phyloP scores from a whole-genome alignment of 2,329 filamentous ascomycete genomes.

The Aspergillus tanneri region DNA sequence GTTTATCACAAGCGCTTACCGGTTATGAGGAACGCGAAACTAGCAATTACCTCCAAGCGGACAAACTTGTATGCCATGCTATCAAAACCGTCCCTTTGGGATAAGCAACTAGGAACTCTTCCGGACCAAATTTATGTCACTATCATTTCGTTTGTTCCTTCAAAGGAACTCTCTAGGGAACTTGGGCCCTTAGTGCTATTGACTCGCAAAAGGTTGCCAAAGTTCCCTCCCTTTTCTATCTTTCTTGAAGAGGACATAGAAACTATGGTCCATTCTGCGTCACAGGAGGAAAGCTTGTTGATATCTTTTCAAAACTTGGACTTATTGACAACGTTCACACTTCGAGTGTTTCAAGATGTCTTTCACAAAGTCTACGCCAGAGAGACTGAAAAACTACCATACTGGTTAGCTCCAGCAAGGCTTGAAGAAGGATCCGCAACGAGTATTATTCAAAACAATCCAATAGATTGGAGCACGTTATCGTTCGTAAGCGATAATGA shows the following conservation, averaged over 20 bases:
- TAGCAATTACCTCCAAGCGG: constrained; percentile 79
- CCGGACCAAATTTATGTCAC: constrained; percentile 61
- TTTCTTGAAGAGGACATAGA: constrained; percentile 66
- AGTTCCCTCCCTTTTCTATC: constrained; percentile 66
- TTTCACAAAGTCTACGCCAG: constrained; percentile 84
- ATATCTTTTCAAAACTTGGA: constrained; percentile 48
- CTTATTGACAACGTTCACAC: constrained; percentile 68
- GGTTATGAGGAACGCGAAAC: constrained; percentile 78
- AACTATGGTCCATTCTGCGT: constrained; percentile 57
- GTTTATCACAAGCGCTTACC: constrained; percentile 70
- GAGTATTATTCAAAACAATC: neutral
- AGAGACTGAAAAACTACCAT: constrained; percentile 66
- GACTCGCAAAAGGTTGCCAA: constrained; percentile 64
- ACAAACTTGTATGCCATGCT: constrained; percentile 73
- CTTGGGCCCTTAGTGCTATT: constrained; percentile 69
- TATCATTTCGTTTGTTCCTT: constrained; percentile 58
- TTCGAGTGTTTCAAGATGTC: constrained; percentile 74
- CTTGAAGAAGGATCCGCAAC: constrained; percentile 8
- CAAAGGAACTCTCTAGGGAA: constrained; percentile 56
- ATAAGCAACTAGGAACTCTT: constrained; percentile 40
- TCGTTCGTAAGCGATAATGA: constrained; percentile 39
- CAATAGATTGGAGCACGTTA: constrained; percentile 49
- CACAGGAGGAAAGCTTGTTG: constrained; percentile 39
- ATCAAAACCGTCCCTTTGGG: constrained; percentile 76
- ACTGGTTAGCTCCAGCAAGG: constrained; percentile 71